Evolutionary conservation across 345 rosid species (phyloP).

Genomic region (Melastoma malabathricum): DNA sequence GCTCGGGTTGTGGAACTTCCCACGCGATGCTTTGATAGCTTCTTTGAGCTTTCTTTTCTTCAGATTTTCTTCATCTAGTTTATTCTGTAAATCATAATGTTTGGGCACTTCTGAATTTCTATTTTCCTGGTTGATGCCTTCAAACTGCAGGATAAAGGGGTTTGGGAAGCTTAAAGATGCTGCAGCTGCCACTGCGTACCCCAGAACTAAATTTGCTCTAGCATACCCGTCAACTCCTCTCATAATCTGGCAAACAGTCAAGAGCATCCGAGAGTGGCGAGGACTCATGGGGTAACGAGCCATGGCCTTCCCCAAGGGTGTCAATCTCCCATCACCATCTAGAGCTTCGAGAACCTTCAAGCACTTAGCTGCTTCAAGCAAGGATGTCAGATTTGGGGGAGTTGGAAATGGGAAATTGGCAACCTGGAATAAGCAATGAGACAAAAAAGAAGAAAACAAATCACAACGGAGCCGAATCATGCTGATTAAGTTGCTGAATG

Average conservation of each 20-base stretch:
- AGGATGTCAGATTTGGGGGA: conserved; percentile 48
- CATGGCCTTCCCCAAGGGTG: conserved; percentile 75
- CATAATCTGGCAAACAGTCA: conserved; percentile 52
- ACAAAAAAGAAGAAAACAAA: not conserved
- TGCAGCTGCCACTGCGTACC: conserved; percentile 65
- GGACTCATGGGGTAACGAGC: conserved; percentile 84
- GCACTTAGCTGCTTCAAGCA: conserved; percentile 59
- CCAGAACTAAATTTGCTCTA: conserved; percentile 51
- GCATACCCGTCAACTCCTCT: conserved; percentile 23
- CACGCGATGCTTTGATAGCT: conserved; percentile 31
- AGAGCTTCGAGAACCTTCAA: conserved; percentile 73
- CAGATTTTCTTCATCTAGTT: conserved; percentile 37
- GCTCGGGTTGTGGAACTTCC: conserved; percentile 57
- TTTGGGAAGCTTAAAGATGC: conserved; percentile 69
- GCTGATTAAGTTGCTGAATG: too few relatives aligned
- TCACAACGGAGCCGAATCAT: not conserved
- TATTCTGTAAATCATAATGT: conserved; percentile 10
- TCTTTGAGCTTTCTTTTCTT: conserved; percentile 50
- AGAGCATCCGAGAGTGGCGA: conserved; percentile 86
- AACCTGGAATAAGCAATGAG: conserved; percentile 31
- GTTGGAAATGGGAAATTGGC: conserved; percentile 90
- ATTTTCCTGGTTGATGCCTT: conserved; percentile 19
- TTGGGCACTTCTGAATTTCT: conserved; percentile 17
- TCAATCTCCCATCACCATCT: conserved; percentile 44
- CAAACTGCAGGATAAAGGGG: conserved; percentile 56